Base-by-base conservation (phyloP, 2,329 filamentous ascomycete genomes). In the Aspergillus quadricinctus region DNA sequence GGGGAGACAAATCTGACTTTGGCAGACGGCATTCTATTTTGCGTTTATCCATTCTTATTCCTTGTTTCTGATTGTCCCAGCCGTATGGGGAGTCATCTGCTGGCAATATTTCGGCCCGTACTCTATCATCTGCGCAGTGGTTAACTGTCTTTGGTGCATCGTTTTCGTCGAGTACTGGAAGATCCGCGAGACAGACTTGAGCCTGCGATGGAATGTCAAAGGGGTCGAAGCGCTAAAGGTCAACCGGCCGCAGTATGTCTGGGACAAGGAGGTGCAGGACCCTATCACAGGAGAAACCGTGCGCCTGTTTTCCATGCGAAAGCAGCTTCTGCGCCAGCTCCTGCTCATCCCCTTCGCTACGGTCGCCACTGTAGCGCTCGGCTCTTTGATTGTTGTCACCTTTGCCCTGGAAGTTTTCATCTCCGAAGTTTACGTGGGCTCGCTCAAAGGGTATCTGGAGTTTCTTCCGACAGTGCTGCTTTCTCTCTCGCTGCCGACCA, bases 111-210 rank as follows among this genome's bases (percentile, higher is more conserved):
- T 96, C 0, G 91, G 91, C 8, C 84, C 88, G 56, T 97, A 92
- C 75, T 96, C 92, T 1, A 83, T 86, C 56, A 74, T 92, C 50
- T 97, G 95, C 66, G 90, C 89, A 14, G 72, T 92, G 1, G 80
- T 88, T 48, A 92, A 88, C 69, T 88, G 86, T 35, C 77, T 96
- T n/a, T 96, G 92, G 90, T 88, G 88, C 56, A 86, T 94, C 2
- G 78, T 93, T 49, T 97, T 97, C 69, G 88, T 96, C 55, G 93
- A 97, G 71, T 96, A 89, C 74, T 97, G 93, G 93, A 96, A 95
- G 77, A 88, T 93, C 66, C 90, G 95, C 72, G 91, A 97, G 73
- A 80, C 87, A 1, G 92, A 97, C 68, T 80, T 97, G 7, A 87
- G 88, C 8, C 85, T 96, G 17, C 85, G 90, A 64, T 97, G 93